Evolutionary conservation across 169 alveolate species (phyloP), one percentile per base, ranked within the genome.

Genomic region (Besnoitia besnoiti): DNA sequence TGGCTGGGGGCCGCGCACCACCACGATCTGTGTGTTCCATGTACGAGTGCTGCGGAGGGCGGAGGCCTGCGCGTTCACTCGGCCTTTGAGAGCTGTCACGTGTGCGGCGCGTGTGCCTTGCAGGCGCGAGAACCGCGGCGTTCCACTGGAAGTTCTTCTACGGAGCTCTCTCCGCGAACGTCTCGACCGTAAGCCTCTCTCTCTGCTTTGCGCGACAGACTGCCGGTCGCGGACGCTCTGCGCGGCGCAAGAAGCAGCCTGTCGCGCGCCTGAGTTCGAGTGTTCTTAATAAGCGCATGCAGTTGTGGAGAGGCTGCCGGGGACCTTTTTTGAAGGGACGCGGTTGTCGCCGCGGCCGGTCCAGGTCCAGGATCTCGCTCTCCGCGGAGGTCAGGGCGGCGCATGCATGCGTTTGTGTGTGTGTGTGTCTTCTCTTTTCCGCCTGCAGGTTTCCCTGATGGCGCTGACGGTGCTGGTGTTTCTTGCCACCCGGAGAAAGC

Each of bases 141-240:
- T 77, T 77, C 87, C 87, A 77, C 44, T 77, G 87, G 87, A 37
- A 35, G 55, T 77, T 40, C 40, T 16, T 77, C 87, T 77, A 77
- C 59, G 87, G 87, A 8, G 87, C 87, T 37, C 30, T 77, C 59
- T 37, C 87, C 33, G 87, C 59, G 24, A 77, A 35, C 47, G 50
- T 42, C 12, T 77, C 87, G n/a, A 77, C n/a, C 40, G 87, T 77
- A 44, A 39, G 87, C n/a, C 24, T 33, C 7, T 33, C 19, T 16
- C 10, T n/a, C 47, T 8, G 14, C 46, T 5, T n/a, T n/a, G n/a
- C n/a, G n/a, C n/a, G n/a, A n/a, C n/a, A n/a, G n/a, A n/a, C n/a
- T n/a, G n/a, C n/a, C n/a, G n/a, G n/a, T n/a, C n/a, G n/a, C n/a
- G n/a, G n/a, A n/a, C n/a, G n/a, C n/a, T n/a, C n/a, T n/a, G n/a